These are phyloP conservation scores for Sugiyamaella marilandica DNA, from an alignment of 805 yeast genomes.

Conservation along the genomic window DNA sequence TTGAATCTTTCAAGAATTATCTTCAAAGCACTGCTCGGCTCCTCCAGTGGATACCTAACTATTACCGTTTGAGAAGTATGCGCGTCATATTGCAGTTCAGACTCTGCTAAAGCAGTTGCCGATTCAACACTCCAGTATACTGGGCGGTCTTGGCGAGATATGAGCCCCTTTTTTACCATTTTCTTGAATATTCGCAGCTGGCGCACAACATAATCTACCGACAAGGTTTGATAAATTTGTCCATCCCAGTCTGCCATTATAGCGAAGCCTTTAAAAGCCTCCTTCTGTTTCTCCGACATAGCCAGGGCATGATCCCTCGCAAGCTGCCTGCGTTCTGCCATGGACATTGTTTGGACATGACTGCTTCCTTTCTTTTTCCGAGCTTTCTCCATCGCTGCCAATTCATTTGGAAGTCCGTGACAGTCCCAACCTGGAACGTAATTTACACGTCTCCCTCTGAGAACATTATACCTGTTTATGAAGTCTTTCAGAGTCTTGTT, in stretches of 20 bases:
- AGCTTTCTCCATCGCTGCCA: constrained; percentile 62
- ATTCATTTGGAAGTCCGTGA: constrained; percentile 95
- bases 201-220: constrained; percentile 62
- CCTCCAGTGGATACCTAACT: constrained; percentile 56
- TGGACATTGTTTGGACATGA: constrained; percentile 29
- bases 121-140: constrained; percentile 98
- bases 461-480: constrained; percentile 63
- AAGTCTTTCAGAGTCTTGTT: constrained; percentile 88
- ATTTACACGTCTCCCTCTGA: constrained; percentile 56
- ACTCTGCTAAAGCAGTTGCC: constrained; percentile 91
- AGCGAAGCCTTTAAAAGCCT: constrained; percentile 63
- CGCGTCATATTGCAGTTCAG: constrained; percentile 84
- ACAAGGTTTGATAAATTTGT: constrained; percentile 64
- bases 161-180: constrained; percentile 59
- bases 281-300: constrained; percentile 59
- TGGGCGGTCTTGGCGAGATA: constrained; percentile 85
- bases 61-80: constrained; percentile 67
- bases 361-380: constrained; percentile 33
- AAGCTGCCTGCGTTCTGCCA: constrained; percentile 55
- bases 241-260: constrained; percentile 78
- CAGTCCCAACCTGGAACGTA: constrained; percentile 98
- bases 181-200: constrained; percentile 68
- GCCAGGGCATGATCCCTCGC: constrained; percentile 67
- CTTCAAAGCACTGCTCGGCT: constrained; percentile 24
- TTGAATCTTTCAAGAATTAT: neutral